These are phyloP conservation scores for Salix viminalis DNA, from an alignment of 345 rosid species.

Conservation along the genomic window DNA sequence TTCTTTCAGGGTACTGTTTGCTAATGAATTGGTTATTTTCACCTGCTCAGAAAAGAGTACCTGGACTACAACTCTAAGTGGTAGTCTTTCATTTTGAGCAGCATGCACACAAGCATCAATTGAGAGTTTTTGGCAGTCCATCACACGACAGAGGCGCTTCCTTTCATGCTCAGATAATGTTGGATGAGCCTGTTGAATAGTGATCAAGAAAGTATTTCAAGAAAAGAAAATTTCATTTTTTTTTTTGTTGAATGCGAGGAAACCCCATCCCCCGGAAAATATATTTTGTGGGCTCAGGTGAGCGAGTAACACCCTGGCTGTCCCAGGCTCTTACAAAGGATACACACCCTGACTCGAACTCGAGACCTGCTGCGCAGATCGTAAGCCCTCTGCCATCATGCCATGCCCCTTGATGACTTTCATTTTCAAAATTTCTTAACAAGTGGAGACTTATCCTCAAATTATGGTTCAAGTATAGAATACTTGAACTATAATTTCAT, in stretches of 20 bases:
- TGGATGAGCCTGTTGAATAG: slow-evolving; percentile 72
- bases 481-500: not conserved
- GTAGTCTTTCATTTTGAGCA: slow-evolving; percentile 92
- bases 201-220: not conserved
- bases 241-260: no score
- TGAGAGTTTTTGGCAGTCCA: slow-evolving; percentile 97
- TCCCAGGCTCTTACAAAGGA: no score
- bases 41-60: slow-evolving; percentile 96
- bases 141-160: slow-evolving; percentile 84
- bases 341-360: no score
- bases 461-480: no score
- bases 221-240: not conserved
- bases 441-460: no score
- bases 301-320: no score
- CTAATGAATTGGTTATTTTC: slow-evolving; percentile 79
- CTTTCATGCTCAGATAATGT: slow-evolving; percentile 91
- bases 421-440: no score
- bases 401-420: no score
- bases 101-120: slow-evolving; percentile 97
- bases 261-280: no score
- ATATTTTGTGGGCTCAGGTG: no score
- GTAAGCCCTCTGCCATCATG: no score
- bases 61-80: slow-evolving; percentile 83
- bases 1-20: slow-evolving; percentile 60
- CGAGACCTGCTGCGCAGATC: no score